These are phyloP conservation scores for Linderina pennispora DNA, from an alignment of 192 early-diverging fungal genomes.

Conservation along the genomic window DNA sequence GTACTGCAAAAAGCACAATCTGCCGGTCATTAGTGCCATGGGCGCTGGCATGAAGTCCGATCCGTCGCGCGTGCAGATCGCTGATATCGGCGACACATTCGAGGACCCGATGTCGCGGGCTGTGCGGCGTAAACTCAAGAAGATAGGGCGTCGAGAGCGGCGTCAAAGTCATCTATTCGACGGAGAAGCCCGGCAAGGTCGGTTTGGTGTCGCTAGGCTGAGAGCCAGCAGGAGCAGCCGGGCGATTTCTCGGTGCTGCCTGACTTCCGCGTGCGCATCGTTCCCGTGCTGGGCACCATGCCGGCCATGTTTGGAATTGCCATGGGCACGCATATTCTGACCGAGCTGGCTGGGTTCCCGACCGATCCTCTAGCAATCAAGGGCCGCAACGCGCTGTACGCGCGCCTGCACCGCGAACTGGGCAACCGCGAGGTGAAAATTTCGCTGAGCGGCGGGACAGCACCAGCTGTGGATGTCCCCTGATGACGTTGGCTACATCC, in stretches of 20 bases:
- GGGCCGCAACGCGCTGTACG: slow-evolving; percentile 66
- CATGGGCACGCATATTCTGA: slow-evolving; percentile 83
- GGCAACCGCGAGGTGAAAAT: slow-evolving; percentile 47
- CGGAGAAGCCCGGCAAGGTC: slow-evolving; percentile 89
- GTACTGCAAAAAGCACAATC: slow-evolving; percentile 70
- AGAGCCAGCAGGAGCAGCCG: slow-evolving; percentile 72
- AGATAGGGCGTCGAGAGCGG: slow-evolving; percentile 65
- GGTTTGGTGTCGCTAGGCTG: slow-evolving; percentile 86
- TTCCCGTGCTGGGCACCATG: slow-evolving; percentile 81
- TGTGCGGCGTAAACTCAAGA: slow-evolving; percentile 70
- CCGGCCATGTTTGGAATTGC: slow-evolving; percentile 93
- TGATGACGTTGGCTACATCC: slow-evolving; percentile 76
- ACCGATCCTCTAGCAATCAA: slow-evolving; percentile 72
- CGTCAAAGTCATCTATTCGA: slow-evolving; percentile 92
- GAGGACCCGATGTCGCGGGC: slow-evolving; percentile 92
- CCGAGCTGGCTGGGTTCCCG: slow-evolving; percentile 56
- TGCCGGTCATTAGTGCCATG: slow-evolving; percentile 90
- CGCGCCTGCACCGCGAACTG: slow-evolving; percentile 68
- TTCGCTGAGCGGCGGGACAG: slow-evolving; percentile 13
- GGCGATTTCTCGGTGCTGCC: slow-evolving; percentile 91
- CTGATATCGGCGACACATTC: slow-evolving; percentile 89
- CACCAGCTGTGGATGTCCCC: slow-evolving; percentile 36
- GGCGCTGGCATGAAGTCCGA: slow-evolving; percentile 97
- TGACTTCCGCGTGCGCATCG: slow-evolving; percentile 83
- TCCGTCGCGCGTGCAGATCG: slow-evolving; percentile 93